Conservation (phyloP, 176 grass and related monocot species). For the Pontederia crassipes region DNA sequence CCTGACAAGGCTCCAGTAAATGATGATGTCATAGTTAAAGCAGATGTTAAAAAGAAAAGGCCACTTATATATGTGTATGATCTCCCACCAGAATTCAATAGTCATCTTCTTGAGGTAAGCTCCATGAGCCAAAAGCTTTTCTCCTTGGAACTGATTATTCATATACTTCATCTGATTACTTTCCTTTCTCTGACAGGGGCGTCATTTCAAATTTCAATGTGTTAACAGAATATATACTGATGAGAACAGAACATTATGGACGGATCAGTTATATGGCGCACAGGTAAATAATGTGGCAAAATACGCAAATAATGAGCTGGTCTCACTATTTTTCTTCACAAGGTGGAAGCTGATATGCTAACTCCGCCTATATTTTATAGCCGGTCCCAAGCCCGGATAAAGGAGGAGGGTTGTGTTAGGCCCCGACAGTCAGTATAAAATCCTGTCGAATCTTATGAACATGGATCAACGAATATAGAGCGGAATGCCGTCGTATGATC, state of each 20-base stretch:
- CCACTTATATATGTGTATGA: constrained; percentile 98
- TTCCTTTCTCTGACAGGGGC: constrained; percentile 40
- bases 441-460: too few species aligned
- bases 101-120: constrained; percentile 89
- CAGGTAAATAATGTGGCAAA: constrained; percentile 37
- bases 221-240: constrained; percentile 86
- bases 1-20: constrained; percentile 19
- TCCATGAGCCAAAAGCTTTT: neutral
- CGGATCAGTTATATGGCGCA: constrained; percentile 66
- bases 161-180: neutral
- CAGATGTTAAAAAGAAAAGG: constrained; percentile 55
- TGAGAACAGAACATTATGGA: constrained; percentile 79
- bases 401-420: too few species aligned
- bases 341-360: constrained; percentile 1
- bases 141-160: constrained; percentile 1
- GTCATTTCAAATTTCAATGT: constrained; percentile 78
- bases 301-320: neutral
- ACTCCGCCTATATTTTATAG: too few species aligned
- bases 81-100: constrained; percentile 83
- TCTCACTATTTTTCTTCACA: neutral
- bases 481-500: too few species aligned
- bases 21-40: constrained; percentile 28
- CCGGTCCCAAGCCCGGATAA: too few species aligned
- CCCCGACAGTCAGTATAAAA: too few species aligned
- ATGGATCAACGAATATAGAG: too few species aligned